Percentiles rank a stretch among this genome's conserved stretches.
Evolutionary conservation across 768 basidiomycete genomes (phyloP).

Genomic region (Russula sp.): DNA sequence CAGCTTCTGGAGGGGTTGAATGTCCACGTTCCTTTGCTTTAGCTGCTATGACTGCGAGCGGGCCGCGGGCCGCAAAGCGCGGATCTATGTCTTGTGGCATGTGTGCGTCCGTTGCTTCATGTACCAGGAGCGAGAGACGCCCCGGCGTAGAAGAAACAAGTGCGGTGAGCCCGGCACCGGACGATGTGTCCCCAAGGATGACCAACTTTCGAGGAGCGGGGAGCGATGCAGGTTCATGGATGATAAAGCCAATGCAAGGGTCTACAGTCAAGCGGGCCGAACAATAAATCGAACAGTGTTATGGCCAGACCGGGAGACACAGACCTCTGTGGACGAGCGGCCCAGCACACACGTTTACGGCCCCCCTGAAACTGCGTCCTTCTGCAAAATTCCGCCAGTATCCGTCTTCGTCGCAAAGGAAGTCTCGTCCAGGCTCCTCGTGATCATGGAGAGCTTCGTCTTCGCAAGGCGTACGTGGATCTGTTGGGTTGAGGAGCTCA

Average conservation of each 20-base stretch:
- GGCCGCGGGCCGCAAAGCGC: conserved; percentile 43
- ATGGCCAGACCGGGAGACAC: conserved; percentile 22
- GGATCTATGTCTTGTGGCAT: conserved; percentile 57
- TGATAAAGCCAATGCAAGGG: conserved; percentile 75
- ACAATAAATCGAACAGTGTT: not conserved
- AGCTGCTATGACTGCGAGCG: conserved; percentile 41
- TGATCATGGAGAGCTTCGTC: conserved; percentile 53
- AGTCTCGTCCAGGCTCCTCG: conserved; percentile 61
- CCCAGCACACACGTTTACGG: conserved; percentile 65
- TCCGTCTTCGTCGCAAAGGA: conserved; percentile 53
- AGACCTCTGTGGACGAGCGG: conserved; percentile 74
- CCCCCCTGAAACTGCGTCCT: conserved; percentile 41
- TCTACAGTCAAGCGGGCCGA: conserved; percentile 42
- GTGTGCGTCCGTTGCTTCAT: conserved; percentile 78
- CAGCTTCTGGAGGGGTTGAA: conserved; percentile 76
- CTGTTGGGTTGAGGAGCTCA: conserved; percentile 63
- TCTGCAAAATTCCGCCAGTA: conserved; percentile 60
- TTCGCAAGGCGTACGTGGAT: conserved; percentile 53
- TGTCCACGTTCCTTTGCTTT: conserved; percentile 60
- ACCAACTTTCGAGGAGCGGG: conserved; percentile 59
- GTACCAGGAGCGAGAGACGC: conserved; percentile 61
- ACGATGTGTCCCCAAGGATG: conserved; percentile 74
- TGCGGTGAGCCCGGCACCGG: conserved; percentile 57
- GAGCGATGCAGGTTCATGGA: conserved; percentile 50
- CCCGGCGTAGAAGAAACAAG: conserved; percentile 37